phyloP scores from a whole-genome alignment of 176 grass and related monocot species.

The Lolium rigidum region DNA sequence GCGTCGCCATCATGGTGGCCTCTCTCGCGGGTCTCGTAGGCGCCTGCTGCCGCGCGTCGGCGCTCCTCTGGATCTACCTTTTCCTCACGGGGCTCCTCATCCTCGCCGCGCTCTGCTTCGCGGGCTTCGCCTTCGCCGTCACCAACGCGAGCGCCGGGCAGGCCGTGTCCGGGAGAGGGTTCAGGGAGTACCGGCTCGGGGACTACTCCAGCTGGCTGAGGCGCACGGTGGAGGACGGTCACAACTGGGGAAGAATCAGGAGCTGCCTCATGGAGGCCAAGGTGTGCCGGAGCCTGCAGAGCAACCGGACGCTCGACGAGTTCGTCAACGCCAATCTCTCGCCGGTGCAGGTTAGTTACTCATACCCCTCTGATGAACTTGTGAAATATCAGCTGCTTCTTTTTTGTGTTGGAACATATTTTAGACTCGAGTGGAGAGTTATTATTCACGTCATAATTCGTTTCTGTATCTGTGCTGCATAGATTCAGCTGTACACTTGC shows the following conservation, averaged over 20 bases:
- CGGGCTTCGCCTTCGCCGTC: constrained; percentile 50
- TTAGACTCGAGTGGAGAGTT: not conserved
- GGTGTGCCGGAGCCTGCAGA: constrained; percentile 50
- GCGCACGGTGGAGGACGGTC: constrained; percentile 39
- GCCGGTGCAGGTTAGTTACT: constrained; percentile 51
- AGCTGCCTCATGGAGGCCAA: constrained; percentile 53
- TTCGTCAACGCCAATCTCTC: constrained; percentile 59
- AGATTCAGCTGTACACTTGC: no score
- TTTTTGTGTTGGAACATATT: no score
- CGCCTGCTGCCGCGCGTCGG: constrained; percentile 50
- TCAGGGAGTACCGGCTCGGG: constrained; percentile 61
- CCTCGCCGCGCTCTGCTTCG: constrained; percentile 51
- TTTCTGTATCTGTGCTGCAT: not conserved
- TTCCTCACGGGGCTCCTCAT: constrained; percentile 49
- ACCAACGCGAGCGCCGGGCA: constrained; percentile 52
- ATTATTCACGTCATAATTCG: not conserved
- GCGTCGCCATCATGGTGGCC: constrained; percentile 42
- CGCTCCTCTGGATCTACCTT: constrained; percentile 64
- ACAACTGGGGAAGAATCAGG: constrained; percentile 55
- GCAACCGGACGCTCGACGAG: constrained; percentile 47
- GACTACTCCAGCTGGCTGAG: constrained; percentile 61
- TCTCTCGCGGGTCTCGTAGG: constrained; percentile 43
- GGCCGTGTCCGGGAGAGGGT: constrained; percentile 51
- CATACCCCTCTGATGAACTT: not conserved
- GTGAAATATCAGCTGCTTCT: not conserved